These are phyloP conservation scores for Bipolaris bicolor DNA, from an alignment of 2,329 filamentous ascomycete species.

Conservation along the genomic window DNA sequence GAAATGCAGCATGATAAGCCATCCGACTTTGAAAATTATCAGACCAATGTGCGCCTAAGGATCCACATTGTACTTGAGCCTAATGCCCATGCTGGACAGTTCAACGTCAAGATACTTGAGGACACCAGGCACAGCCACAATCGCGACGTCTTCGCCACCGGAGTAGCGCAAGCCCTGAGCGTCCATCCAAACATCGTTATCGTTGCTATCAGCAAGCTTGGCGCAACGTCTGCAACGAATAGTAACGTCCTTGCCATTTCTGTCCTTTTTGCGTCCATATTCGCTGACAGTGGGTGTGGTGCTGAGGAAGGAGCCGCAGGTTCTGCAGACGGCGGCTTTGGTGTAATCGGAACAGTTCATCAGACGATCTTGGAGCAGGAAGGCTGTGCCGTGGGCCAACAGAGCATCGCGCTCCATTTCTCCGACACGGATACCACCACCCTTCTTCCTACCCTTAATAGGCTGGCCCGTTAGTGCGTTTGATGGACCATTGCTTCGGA, in stretches of 20 bases:
- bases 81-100: slow-evolving; percentile 93
- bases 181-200: slow-evolving; percentile 80
- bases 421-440: slow-evolving; percentile 97
- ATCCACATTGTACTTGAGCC: slow-evolving; percentile 86
- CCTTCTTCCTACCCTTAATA: slow-evolving; percentile 94
- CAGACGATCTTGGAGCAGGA: slow-evolving; percentile 90
- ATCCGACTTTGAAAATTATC: background rate
- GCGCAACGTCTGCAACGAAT: slow-evolving; percentile 84
- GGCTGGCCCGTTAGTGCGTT: slow-evolving; percentile 70
- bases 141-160: slow-evolving; percentile 87
- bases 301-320: slow-evolving; percentile 88
- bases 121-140: slow-evolving; percentile 91
- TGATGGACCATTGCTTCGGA: background rate
- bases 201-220: slow-evolving; percentile 52
- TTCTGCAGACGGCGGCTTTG: slow-evolving; percentile 85
- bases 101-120: slow-evolving; percentile 94
- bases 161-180: slow-evolving; percentile 82
- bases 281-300: slow-evolving; percentile 75
- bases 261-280: slow-evolving; percentile 65
- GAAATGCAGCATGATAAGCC: background rate
- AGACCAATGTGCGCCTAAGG: slow-evolving; percentile 37
- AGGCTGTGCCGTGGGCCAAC: slow-evolving; percentile 92
- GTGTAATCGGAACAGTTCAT: slow-evolving; percentile 97
- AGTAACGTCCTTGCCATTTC: slow-evolving; percentile 67
- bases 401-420: slow-evolving; percentile 99